Base-by-base conservation (phyloP, 805 yeast species). In the Candida easanensis region DNA sequence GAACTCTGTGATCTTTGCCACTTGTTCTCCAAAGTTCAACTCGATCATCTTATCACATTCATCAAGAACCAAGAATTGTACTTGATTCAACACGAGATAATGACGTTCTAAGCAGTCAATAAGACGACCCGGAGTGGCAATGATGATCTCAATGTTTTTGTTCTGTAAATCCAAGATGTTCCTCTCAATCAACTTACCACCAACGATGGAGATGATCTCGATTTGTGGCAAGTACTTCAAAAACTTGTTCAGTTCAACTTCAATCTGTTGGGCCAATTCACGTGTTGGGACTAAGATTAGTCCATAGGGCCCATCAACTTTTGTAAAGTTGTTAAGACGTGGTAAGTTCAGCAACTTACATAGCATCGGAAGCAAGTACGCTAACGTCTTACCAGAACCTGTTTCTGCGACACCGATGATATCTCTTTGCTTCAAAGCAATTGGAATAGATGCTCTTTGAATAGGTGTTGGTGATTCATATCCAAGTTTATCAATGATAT, bases 11-110 rank as follows among this genome's bases (percentile, higher is more conserved):
- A 91, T 79, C 33, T 73, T 70, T 18, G 73, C 75, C 36, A 91
- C 76, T 56, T 88, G 88, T 26, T 77, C 84, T 60, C 88, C 96
- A 61, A 91, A 91, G 4, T 97, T 97, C 78, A 91, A 75, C 61
- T 89, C 96, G 33, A 91, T 81, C 98, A 91, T 91, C 52, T 90
- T 72, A 63, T 91, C 99, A 2, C 97, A 96, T 64, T 91, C 99
- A 66, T 91, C 99, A 69, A 90, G 72, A 2, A 87, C 82, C 18
- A 91, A 64, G 48, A 80, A 84, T 48, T 73, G 73, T 48, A 95
- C 78, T 45, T 78, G 77, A 31, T 66, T 68, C 26, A 90, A 64
- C 1, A 74, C 74, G 3, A 89, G 46, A 17, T 84, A 67, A n/a
- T 80, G 78, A 40, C 84, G 69, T 43, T 84, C 88, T 15, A 90